A percentile compares a stretch with the other conserved stretches of the same genome.
These are phyloP conservation scores for Phaeophleospora eucalypticola DNA, from an alignment of 2,329 filamentous ascomycete genomes.

Conservation along the genomic window DNA sequence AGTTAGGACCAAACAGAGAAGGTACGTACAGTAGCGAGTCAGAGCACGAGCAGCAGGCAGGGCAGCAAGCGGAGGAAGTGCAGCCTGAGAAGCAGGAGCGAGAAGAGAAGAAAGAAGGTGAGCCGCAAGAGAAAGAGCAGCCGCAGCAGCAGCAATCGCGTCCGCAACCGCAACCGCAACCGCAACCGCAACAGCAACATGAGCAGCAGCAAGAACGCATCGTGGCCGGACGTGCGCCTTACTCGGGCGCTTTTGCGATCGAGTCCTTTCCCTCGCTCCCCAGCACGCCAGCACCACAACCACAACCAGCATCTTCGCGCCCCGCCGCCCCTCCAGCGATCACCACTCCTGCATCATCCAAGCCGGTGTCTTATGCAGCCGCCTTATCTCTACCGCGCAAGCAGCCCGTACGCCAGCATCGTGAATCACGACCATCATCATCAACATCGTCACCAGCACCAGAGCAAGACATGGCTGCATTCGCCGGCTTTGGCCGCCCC, in stretches of 20 bases:
- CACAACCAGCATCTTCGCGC: not conserved
- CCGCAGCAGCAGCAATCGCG: not conserved
- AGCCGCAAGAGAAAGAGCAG: not conserved
- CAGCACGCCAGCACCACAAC: not conserved
- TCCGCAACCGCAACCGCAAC: not conserved
- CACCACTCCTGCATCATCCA: not conserved
- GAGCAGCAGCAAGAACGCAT: not conserved
- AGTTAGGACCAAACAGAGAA: not conserved
- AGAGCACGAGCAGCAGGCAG: too few species aligned
- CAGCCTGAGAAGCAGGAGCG: not conserved
- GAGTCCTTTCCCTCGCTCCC: not conserved
- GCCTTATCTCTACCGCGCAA: conserved; percentile 1
- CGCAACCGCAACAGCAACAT: not conserved
- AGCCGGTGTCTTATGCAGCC: not conserved
- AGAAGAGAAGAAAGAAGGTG: not conserved
- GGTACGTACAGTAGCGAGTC: not conserved
- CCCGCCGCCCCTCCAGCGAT: not conserved
- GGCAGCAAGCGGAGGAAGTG: not conserved
- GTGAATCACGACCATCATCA: not conserved
- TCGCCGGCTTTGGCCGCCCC: not conserved
- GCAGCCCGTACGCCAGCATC: not conserved
- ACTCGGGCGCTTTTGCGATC: too few species aligned
- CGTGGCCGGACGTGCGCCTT: too few species aligned
- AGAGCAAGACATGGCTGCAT: not conserved
- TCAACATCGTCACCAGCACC: not conserved